Evolutionary conservation across 176 grass and related monocot species (phyloP).

Genomic region (Carex kokanica): DNA sequence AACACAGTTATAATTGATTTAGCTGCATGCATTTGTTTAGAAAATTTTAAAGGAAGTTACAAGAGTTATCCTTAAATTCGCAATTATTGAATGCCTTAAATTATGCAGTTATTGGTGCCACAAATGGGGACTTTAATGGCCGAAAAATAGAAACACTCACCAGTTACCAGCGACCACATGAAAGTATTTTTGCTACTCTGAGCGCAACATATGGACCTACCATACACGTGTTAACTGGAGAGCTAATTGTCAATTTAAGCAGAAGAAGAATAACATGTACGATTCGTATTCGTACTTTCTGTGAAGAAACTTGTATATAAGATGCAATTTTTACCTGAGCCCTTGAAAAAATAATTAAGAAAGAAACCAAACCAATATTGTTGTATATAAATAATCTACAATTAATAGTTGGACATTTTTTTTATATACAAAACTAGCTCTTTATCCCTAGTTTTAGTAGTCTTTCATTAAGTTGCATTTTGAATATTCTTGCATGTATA

Average conservation of each 20-base stretch:
- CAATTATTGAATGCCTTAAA: background rate
- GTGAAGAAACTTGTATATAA: background rate
- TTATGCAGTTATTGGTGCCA: background rate
- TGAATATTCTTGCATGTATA: no score
- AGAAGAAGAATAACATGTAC: background rate
- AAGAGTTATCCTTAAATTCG: background rate
- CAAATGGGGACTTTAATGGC: conserved; percentile 9
- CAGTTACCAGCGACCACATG: background rate
- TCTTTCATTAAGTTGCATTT: no score
- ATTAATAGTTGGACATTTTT: no score
- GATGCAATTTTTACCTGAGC: background rate
- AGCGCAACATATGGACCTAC: conserved; percentile 12
- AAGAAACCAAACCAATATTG: background rate
- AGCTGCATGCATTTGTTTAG: background rate
- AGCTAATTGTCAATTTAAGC: background rate
- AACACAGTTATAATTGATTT: background rate
- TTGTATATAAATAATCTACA: background rate
- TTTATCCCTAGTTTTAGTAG: no score
- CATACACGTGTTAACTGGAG: background rate
- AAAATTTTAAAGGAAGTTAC: background rate
- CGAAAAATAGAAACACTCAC: conserved; percentile 9
- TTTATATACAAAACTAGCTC: no score
- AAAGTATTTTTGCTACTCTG: background rate
- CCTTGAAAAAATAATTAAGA: background rate
- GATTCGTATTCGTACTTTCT: background rate